These are phyloP conservation scores for Neophaeococcomyces mojaviensis DNA, from an alignment of 2,329 filamentous ascomycete species.

Conservation along the genomic window DNA sequence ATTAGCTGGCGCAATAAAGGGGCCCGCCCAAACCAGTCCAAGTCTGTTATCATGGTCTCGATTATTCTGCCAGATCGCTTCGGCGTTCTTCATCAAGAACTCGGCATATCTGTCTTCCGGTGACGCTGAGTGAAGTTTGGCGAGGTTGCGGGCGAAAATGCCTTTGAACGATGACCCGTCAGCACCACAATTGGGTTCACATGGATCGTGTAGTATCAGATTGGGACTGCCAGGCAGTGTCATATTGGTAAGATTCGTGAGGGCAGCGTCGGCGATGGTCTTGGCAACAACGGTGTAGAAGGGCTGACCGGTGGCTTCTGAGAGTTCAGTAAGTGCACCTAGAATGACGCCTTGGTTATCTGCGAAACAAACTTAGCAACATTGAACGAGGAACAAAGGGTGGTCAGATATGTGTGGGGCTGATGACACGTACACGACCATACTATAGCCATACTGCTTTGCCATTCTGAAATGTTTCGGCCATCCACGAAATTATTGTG, in stretches of 20 bases:
- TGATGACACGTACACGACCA: neutral
- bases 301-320: constrained; percentile 28
- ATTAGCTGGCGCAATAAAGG: constrained; percentile 43
- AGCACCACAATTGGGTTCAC: constrained; percentile 29
- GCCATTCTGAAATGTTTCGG: constrained; percentile 38
- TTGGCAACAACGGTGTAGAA: constrained; percentile 38
- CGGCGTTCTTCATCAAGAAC: constrained; percentile 55
- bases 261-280: constrained; percentile 47
- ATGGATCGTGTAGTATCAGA: constrained; percentile 49
- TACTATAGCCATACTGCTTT: constrained; percentile 40
- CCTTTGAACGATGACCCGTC: constrained; percentile 62
- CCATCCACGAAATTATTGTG: constrained; percentile 49
- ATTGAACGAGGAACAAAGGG: neutral
- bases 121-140: constrained; percentile 47
- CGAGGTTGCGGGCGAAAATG: constrained; percentile 59
- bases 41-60: constrained; percentile 36
- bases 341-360: constrained; percentile 59
- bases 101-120: constrained; percentile 44
- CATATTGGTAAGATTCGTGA: constrained; percentile 41
- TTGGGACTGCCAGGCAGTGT: constrained; percentile 45
- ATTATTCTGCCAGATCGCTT: constrained; percentile 57
- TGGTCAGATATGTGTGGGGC: neutral
- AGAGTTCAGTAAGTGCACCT: constrained; percentile 49
- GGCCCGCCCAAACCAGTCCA: constrained; percentile 60
- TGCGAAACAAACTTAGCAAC: constrained; percentile 32